A percentile compares a stretch with the other conserved stretches of the same genome.
Conservation (phyloP, 1,284 basidiomycete species). For the Rhodotorula sp. region DNA sequence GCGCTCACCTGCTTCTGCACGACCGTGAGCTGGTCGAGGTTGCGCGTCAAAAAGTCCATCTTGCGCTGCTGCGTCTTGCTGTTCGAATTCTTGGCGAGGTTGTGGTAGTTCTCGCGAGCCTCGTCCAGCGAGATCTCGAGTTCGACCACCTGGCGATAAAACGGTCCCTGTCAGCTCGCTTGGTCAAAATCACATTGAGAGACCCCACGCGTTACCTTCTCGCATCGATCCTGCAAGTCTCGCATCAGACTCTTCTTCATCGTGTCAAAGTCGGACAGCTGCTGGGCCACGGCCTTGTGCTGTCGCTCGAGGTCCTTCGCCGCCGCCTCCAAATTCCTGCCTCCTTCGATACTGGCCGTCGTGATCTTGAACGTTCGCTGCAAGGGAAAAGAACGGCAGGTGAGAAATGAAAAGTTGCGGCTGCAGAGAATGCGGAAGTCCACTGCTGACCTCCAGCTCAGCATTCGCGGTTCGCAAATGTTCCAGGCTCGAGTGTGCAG, state of each 20-base stretch:
- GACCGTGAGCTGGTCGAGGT: conserved; percentile 89
- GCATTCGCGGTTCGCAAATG: conserved; percentile 95
- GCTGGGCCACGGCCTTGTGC: conserved; percentile 93
- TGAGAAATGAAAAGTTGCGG: neutral
- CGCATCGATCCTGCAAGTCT: conserved; percentile 97
- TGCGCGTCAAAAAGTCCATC: conserved; percentile 97
- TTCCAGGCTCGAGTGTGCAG: conserved; percentile 81
- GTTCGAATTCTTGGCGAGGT: conserved; percentile 95
- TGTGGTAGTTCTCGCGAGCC: conserved; percentile 98
- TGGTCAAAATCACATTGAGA: conserved; percentile 32
- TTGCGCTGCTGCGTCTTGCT: conserved; percentile 98
- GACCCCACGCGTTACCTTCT: conserved; percentile 66
- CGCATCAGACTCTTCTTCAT: conserved; percentile 99
- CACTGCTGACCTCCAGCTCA: conserved; percentile 78
- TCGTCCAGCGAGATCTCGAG: conserved; percentile 99
- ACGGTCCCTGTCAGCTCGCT: conserved; percentile 8
- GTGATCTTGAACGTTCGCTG: conserved; percentile 95
- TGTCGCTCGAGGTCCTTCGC: conserved; percentile 96
- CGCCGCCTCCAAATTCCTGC: conserved; percentile 92
- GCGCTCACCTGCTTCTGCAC: conserved; percentile 89
- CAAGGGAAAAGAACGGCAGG: neutral
- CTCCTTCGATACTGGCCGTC: conserved; percentile 92
- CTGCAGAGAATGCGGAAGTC: no score
- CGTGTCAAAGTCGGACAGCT: conserved; percentile 95
- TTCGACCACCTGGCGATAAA: conserved; percentile 78